A percentile compares a stretch with the other conserved stretches of the same genome.
These are phyloP conservation scores for Phytophthora macrochlamydospora DNA, from an alignment of 352 stramenopile species.

Conservation along the genomic window DNA sequence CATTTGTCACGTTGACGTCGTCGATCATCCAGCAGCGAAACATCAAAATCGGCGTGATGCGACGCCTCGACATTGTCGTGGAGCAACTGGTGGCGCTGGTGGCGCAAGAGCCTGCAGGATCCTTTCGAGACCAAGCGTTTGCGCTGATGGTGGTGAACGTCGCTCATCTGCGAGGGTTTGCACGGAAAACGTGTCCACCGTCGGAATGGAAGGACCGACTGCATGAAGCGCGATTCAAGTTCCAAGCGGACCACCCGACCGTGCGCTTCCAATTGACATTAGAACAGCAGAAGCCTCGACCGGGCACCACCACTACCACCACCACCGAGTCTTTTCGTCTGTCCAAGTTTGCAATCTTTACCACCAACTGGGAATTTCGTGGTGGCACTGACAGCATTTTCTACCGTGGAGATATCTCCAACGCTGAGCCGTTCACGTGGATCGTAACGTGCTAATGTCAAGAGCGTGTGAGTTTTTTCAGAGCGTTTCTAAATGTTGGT, in stretches of 20 bases:
- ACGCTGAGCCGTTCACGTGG: conserved; percentile 34
- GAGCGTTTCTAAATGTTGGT: not conserved
- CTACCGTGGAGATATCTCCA: conserved; percentile 43
- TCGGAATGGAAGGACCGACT: conserved; percentile 38
- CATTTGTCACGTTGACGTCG: conserved; percentile 31
- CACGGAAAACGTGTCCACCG: conserved; percentile 17
- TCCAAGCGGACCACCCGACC: conserved; percentile 35
- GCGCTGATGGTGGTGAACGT: conserved; percentile 48
- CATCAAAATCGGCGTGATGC: conserved; percentile 47
- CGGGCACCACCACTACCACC: conserved; percentile 13
- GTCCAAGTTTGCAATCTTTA: conserved; percentile 52
- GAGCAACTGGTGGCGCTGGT: conserved; percentile 35
- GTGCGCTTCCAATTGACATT: conserved; percentile 49
- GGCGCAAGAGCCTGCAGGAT: conserved; percentile 21
- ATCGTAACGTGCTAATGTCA: conserved; percentile 25
- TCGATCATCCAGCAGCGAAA: conserved; percentile 44
- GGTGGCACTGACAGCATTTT: conserved; percentile 48
- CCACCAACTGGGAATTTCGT: conserved; percentile 40
- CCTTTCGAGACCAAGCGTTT: conserved; percentile 31
- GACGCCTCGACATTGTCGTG: conserved; percentile 36
- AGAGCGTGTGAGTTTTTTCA: not conserved
- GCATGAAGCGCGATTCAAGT: conserved; percentile 12
- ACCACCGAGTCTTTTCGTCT: conserved; percentile 29
- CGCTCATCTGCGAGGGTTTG: conserved; percentile 34
- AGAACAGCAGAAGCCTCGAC: conserved; percentile 31